phyloP scores from a whole-genome alignment of 116 monocot genomes.

The Papilionanthe hybrid region DNA sequence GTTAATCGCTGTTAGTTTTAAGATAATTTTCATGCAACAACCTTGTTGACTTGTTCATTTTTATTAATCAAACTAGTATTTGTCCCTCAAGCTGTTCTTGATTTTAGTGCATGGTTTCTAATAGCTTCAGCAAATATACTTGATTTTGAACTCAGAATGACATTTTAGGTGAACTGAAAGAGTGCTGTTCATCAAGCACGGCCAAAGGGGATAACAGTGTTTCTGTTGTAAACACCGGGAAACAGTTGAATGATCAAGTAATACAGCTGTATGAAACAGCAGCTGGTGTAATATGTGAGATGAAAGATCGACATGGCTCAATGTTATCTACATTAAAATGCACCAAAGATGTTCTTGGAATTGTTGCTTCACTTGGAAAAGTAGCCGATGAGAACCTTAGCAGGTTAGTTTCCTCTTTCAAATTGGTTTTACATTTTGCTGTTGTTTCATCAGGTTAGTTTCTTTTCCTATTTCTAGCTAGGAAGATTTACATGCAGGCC shows the following conservation, averaged over 20 bases:
- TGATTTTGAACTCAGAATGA: neutral
- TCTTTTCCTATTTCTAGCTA: neutral
- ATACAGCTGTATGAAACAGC: constrained; percentile 49
- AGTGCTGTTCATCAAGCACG: constrained; percentile 31
- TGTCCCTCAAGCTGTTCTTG: neutral
- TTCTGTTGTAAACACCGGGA: constrained; percentile 24
- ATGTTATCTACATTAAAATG: constrained; percentile 36
- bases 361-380: constrained; percentile 71
- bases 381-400: constrained; percentile 73
- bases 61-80: neutral
- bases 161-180: constrained; percentile 49
- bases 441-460: neutral
- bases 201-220: constrained; percentile 14
- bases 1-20: neutral
- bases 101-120: neutral
- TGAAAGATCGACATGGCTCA: constrained; percentile 33
- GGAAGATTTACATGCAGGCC: too few relatives aligned
- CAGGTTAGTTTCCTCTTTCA: constrained; percentile 36
- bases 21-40: neutral
- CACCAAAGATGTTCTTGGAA: constrained; percentile 68
- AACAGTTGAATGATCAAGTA: constrained; percentile 45
- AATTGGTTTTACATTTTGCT: neutral
- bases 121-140: neutral
- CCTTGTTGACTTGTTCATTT: neutral
- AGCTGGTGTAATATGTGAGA: constrained; percentile 62